Percentiles rank a stretch among this genome's conserved stretches.
phyloP scores from a whole-genome alignment of 352 stramenopile genomes.

The Peronospora tabacina region DNA sequence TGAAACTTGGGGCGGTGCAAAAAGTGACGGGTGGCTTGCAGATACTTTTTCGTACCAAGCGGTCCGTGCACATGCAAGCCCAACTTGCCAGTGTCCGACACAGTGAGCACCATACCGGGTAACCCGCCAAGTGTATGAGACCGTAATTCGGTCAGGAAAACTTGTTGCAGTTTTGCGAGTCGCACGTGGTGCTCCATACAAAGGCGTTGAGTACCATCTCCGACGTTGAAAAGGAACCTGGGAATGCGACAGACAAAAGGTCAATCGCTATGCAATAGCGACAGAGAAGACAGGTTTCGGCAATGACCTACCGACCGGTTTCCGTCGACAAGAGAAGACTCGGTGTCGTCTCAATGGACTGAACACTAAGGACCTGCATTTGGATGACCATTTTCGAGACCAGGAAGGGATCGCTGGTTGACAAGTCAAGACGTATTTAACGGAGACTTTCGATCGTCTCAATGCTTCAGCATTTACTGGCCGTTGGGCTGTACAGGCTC shows the following conservation, averaged over 20 bases:
- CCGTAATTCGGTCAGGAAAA: conserved; percentile 82
- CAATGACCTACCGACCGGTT: conserved; percentile 32
- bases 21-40: conserved; percentile 81
- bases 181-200: conserved; percentile 90
- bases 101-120: conserved; percentile 82
- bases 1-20: conserved; percentile 57
- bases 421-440: conserved; percentile 2
- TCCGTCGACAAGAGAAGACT: conserved; percentile 68
- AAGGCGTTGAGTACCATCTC: conserved; percentile 83
- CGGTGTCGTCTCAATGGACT: conserved; percentile 64
- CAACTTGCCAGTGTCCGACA: conserved; percentile 82
- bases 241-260: not conserved
- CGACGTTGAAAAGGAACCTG: conserved; percentile 88
- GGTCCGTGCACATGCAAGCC: conserved; percentile 68
- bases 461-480: too few relatives aligned
- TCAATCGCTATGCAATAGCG: conserved; percentile 9
- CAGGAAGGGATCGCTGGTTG: not conserved
- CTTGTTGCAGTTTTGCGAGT: conserved; percentile 68
- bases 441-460: not conserved
- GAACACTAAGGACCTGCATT: conserved; percentile 67
- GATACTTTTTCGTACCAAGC: conserved; percentile 48
- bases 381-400: conserved; percentile 56
- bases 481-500: too few relatives aligned
- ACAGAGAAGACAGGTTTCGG: not conserved
- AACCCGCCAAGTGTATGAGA: conserved; percentile 76